Percentiles rank a stretch among this genome's conserved stretches.
Conservation (phyloP, 352 stramenopile genomes). For the Pythium guiyangense region DNA sequence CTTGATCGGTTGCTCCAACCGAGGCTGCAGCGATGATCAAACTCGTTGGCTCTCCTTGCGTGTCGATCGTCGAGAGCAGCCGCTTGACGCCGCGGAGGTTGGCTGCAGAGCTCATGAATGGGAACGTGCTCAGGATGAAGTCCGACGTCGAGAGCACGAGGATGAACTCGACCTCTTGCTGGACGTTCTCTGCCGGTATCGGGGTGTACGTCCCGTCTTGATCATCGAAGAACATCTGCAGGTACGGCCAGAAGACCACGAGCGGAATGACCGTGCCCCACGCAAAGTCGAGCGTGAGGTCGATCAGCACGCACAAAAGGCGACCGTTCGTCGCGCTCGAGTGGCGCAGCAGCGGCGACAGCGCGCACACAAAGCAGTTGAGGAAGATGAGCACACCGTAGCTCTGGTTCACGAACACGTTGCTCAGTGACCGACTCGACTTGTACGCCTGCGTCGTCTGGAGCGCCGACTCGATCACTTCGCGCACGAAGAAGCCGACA, state of each 20-base stretch:
- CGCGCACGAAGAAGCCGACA: conserved; percentile 9
- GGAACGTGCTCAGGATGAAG: conserved; percentile 15
- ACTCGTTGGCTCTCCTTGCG: no score
- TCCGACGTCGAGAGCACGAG: conserved; percentile 15
- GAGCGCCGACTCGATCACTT: conserved; percentile 19
- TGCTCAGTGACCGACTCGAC: conserved; percentile 4
- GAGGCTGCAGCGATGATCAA: background rate
- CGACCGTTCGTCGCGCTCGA: conserved; percentile 1
- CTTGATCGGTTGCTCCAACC: background rate
- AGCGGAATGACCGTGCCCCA: conserved; percentile 20
- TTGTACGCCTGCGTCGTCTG: conserved; percentile 28
- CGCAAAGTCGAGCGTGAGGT: conserved; percentile 20
- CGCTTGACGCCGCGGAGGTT: conserved; percentile 12
- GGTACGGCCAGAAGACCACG: conserved; percentile 14
- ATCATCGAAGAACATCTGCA: conserved; percentile 4
- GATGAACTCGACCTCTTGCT: no score
- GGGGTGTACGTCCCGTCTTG: background rate
- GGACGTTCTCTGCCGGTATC: conserved; percentile 2
- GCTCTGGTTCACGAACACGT: conserved; percentile 8
- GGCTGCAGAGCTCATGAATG: conserved; percentile 12
- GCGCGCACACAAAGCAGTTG: no score
- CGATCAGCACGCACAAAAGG: conserved; percentile 12
- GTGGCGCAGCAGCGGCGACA: conserved; percentile 11
- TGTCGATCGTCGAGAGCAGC: no score
- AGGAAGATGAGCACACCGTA: conserved; percentile 9